Evolutionary conservation across 2,329 filamentous ascomycete species (phyloP).

Genomic region (Aspergillus sergii): DNA sequence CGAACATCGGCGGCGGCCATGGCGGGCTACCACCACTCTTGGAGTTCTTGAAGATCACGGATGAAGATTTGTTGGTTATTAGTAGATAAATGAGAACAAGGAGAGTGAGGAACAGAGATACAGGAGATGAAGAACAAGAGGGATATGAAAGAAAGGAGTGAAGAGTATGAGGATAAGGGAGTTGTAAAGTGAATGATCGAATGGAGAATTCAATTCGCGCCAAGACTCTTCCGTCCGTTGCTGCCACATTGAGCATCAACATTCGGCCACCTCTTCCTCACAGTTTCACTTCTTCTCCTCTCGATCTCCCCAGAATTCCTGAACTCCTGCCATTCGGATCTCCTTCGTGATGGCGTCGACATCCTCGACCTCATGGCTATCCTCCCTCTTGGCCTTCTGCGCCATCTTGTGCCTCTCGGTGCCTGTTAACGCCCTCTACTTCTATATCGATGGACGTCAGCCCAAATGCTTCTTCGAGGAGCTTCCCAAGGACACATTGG

Average conservation of each 20-base stretch:
- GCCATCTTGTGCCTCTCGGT: constrained; percentile 63
- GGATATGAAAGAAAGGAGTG: not conserved
- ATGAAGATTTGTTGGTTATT: not conserved
- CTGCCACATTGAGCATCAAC: constrained; percentile 28
- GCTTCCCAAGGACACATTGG: constrained; percentile 93
- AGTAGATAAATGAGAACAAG: not conserved
- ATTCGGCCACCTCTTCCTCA: constrained; percentile 7
- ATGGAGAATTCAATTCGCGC: constrained; percentile 22
- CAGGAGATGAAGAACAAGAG: not conserved
- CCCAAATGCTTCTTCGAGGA: constrained; percentile 99
- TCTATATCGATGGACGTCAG: constrained; percentile 84
- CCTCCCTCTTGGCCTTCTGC: constrained; percentile 60
- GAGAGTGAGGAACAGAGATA: constrained; percentile 7
- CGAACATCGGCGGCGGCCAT: constrained; percentile 81
- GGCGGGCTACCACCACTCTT: constrained; percentile 25
- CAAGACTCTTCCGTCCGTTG: constrained; percentile 24
- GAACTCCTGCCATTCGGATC: not conserved
- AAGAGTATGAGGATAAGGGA: not conserved
- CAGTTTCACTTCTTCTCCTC: constrained; percentile 1
- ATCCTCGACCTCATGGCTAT: constrained; percentile 42
- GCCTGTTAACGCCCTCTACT: constrained; percentile 83
- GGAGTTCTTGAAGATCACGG: not conserved
- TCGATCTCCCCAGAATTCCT: not conserved
- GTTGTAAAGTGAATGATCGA: not conserved
- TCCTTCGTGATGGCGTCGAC: constrained; percentile 39